Evolutionary conservation across 2,329 filamentous ascomycete genomes (phyloP).

Genomic region (Stemphylium lycopersici): DNA sequence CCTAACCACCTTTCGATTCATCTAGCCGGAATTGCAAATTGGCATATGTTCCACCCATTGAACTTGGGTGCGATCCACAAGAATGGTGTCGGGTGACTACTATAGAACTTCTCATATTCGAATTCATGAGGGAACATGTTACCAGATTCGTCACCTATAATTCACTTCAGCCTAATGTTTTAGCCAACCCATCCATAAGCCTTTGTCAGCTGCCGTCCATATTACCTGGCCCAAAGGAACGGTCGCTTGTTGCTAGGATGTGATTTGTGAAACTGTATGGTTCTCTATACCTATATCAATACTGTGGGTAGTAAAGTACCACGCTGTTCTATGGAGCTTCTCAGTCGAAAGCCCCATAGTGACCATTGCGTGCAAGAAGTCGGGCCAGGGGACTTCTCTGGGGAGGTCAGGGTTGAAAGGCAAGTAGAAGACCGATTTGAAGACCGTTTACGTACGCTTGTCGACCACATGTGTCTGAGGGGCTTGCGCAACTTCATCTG

Average conservation of each 20-base stretch:
- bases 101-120: too few species aligned
- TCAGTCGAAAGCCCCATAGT: conserved; percentile 58
- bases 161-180: conserved; percentile 7
- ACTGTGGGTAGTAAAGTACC: conserved; percentile 60
- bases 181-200: conserved; percentile 57
- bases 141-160: not conserved
- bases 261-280: conserved; percentile 61
- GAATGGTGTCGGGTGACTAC: not conserved
- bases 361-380: conserved; percentile 61
- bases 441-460: conserved; percentile 51
- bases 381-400: conserved; percentile 60
- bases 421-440: conserved; percentile 51
- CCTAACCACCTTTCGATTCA: too few species aligned
- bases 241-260: conserved; percentile 62
- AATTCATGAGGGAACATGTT: too few species aligned
- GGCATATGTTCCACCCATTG: too few species aligned
- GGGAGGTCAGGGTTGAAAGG: conserved; percentile 45
- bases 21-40: too few species aligned
- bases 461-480: conserved; percentile 13
- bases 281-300: conserved; percentile 45
- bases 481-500: conserved; percentile 19
- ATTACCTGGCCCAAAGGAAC: conserved; percentile 53
- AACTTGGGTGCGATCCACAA: not conserved
- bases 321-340: conserved; percentile 67
- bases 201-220: conserved; percentile 57